Percentiles rank a stretch among this genome's conserved stretches.
Conservation (phyloP, 805 yeast species). For the Diddensiella santjacobensis region DNA sequence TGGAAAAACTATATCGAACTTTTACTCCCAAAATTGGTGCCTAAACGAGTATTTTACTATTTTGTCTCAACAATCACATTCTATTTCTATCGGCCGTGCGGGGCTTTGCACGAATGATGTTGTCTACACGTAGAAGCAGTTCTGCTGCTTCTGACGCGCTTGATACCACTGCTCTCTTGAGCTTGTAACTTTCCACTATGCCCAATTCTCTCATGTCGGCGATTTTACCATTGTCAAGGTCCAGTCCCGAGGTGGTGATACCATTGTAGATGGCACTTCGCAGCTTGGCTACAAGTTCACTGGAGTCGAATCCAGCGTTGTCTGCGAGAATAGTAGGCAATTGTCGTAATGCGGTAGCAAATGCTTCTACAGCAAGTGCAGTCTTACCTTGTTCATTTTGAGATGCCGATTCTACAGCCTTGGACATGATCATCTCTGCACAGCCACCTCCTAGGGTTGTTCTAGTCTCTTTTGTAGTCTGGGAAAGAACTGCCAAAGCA, state of each 20-base stretch:
- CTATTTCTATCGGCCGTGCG: constrained; percentile 86
- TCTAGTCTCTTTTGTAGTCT: constrained; percentile 87
- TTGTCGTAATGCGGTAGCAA: constrained; percentile 90
- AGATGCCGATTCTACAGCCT: constrained; percentile 90
- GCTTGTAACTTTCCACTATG: constrained; percentile 85
- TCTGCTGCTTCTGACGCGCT: constrained; percentile 99
- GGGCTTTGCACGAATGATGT: constrained; percentile 94
- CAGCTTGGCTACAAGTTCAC: constrained; percentile 84
- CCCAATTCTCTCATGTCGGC: constrained; percentile 95
- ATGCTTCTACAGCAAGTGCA: constrained; percentile 90
- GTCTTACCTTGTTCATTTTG: constrained; percentile 91
- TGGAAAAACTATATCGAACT: no score
- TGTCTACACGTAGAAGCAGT: constrained; percentile 90
- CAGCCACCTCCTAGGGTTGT: constrained; percentile 95
- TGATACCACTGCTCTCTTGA: constrained; percentile 89
- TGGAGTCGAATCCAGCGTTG: constrained; percentile 94
- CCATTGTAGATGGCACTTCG: constrained; percentile 92
- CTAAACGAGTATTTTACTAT: no score
- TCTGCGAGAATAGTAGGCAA: constrained; percentile 94
- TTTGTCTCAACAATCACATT: no score
- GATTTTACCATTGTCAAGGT: constrained; percentile 74
- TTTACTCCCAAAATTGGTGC: no score
- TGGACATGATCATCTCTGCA: constrained; percentile 93
- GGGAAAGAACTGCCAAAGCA: constrained; percentile 91
- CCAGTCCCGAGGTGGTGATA: constrained; percentile 85